phyloP scores from a whole-genome alignment of 352 stramenopile species.

The Phytophthora aleatoria region DNA sequence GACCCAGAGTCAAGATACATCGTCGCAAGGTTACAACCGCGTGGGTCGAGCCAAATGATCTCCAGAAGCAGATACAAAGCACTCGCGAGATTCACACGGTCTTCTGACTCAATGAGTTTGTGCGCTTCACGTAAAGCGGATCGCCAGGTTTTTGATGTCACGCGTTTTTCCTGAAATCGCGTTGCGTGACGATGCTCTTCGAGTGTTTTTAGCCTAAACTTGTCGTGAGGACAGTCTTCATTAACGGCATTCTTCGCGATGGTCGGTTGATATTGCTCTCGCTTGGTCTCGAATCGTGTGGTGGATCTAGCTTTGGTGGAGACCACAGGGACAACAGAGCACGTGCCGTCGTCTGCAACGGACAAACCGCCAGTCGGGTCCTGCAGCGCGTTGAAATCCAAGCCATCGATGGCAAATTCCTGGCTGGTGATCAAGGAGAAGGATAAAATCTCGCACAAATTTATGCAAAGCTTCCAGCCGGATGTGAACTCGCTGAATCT shows the following conservation, averaged over 20 bases:
- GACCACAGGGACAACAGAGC: slow-evolving; percentile 19
- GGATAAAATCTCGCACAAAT: slow-evolving; percentile 27
- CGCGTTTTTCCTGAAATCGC: slow-evolving; percentile 52
- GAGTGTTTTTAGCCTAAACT: slow-evolving; percentile 53
- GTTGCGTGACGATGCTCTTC: slow-evolving; percentile 60
- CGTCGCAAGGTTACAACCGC: slow-evolving; percentile 31
- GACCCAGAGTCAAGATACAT: slow-evolving; percentile 60
- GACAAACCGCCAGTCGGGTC: slow-evolving; percentile 6
- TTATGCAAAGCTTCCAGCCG: slow-evolving; percentile 46
- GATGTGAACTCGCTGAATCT: slow-evolving; percentile 60
- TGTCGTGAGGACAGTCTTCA: slow-evolving; percentile 5
- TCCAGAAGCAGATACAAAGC: slow-evolving; percentile 67
- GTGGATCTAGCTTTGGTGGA: slow-evolving; percentile 16
- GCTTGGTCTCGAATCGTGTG: slow-evolving; percentile 19
- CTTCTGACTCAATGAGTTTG: slow-evolving; percentile 32
- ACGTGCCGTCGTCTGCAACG: slow-evolving; percentile 13
- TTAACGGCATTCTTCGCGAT: slow-evolving; percentile 17
- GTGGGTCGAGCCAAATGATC: slow-evolving; percentile 49
- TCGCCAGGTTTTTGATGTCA: slow-evolving; percentile 52
- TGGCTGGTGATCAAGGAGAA: slow-evolving; percentile 13
- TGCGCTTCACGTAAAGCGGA: slow-evolving; percentile 33
- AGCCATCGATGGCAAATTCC: slow-evolving; percentile 22
- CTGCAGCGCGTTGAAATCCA: slow-evolving; percentile 14
- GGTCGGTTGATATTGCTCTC: slow-evolving; percentile 15
- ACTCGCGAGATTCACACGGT: slow-evolving; percentile 42